These are phyloP conservation scores for Tolypocladium inflatum DNA, from an alignment of 2,329 filamentous ascomycete species.

Conservation along the genomic window DNA sequence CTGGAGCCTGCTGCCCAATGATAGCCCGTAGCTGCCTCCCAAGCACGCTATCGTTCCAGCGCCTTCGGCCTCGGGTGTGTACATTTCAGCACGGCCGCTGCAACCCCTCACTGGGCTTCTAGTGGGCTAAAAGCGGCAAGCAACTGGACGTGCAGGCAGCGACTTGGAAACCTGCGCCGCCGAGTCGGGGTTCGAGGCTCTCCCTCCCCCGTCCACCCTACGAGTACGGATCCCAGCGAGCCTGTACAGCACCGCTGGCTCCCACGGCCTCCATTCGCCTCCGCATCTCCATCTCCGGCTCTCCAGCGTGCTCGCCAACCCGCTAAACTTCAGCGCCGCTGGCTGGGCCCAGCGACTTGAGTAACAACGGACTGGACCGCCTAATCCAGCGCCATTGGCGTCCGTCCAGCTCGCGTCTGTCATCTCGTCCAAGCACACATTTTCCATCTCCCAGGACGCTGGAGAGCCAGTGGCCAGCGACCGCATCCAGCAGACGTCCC, in stretches of 20 bases:
- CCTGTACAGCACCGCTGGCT: neutral
- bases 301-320: neutral
- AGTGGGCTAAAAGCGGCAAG: neutral
- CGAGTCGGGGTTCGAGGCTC: neutral
- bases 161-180: neutral
- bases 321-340: neutral
- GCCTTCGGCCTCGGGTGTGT: slow-evolving; percentile 9
- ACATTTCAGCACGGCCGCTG: slow-evolving; percentile 14
- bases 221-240: neutral
- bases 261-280: neutral
- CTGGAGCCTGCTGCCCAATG: neutral
- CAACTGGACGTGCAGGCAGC: neutral
- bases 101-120: neutral
- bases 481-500: neutral
- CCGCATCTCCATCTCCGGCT: neutral
- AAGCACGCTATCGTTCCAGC: slow-evolving; percentile 9
- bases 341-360: neutral
- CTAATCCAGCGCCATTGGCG: neutral
- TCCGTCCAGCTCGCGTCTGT: neutral
- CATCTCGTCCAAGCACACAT: neutral
- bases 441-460: neutral
- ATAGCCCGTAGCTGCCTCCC: neutral
- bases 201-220: neutral
- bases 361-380: neutral
- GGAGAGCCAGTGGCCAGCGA: neutral